These are phyloP conservation scores for Vitis rupestris DNA, from an alignment of 164 flowering plant species.

Conservation along the genomic window DNA sequence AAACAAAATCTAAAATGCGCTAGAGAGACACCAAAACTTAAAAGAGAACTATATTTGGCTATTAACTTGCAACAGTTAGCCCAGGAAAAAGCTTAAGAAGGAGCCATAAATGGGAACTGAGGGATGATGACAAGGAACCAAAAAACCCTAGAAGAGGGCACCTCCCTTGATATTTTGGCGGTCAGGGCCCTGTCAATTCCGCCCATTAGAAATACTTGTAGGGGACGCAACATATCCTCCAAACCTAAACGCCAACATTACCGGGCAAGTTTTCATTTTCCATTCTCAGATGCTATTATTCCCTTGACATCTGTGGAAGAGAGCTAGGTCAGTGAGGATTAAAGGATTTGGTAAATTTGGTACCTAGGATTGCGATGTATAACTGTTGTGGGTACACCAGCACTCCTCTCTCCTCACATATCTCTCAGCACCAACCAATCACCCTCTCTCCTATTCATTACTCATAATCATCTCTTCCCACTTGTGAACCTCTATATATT, in stretches of 20 bases:
- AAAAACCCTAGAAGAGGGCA: not conserved
- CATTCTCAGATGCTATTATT: conserved; percentile 18
- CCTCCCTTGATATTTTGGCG: conserved; percentile 9
- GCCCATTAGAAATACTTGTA: conserved; percentile 31
- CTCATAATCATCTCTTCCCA: conserved; percentile 5
- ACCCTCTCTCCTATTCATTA: conserved; percentile 23
- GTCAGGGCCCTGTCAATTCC: conserved; percentile 29
- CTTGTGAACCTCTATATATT: conserved; percentile 12
- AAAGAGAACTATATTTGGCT: not conserved
- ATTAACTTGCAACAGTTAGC: not conserved
- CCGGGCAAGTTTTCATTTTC: conserved; percentile 19
- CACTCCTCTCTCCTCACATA: conserved; percentile 27
- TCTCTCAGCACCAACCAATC: conserved; percentile 34
- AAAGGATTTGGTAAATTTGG: conserved; percentile 34
- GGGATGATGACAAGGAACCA: conserved; percentile 9
- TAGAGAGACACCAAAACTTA: not conserved
- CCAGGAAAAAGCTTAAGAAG: not conserved
- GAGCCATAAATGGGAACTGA: conserved; percentile 13
- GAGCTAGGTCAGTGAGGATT: conserved; percentile 28
- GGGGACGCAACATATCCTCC: conserved; percentile 38
- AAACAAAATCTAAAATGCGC: too few species aligned
- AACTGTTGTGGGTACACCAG: conserved; percentile 43
- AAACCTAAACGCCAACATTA: conserved; percentile 29
- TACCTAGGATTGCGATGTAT: conserved; percentile 53
- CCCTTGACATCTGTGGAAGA: conserved; percentile 20